Evolutionary conservation across 148 eudicot genomes (phyloP).

Genomic region (Cornus suecica): DNA sequence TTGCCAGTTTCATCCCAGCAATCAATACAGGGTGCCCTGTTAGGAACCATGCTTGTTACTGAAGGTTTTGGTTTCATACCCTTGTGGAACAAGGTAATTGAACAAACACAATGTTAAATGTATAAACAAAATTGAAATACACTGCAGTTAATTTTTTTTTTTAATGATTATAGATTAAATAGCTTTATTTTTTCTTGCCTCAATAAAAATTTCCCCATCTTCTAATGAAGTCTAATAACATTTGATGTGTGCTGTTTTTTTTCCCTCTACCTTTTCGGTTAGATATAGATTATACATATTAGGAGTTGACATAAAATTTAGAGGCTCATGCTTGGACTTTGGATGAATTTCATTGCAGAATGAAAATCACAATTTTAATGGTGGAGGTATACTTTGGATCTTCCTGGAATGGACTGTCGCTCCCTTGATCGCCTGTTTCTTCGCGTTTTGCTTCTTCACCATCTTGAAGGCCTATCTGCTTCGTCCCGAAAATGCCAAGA

Average conservation of each 20-base stretch:
- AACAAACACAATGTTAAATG: neutral
- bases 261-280: too few species aligned
- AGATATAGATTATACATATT: too few species aligned
- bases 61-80: conserved; percentile 9
- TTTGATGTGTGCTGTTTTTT: too few species aligned
- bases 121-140: neutral
- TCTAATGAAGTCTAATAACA: neutral
- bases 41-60: conserved; percentile 15
- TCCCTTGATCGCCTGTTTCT: neutral
- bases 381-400: conserved; percentile 1
- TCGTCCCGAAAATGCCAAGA: neutral
- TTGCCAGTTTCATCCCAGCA: conserved; percentile 12
- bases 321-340: neutral
- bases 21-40: conserved; percentile 14
- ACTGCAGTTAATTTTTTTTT: too few species aligned
- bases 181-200: neutral
- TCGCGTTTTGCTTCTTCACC: neutral
- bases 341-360: neutral
- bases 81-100: conserved; percentile 10
- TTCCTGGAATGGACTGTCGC: conserved; percentile 5
- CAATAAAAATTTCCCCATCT: neutral
- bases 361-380: conserved; percentile 10
- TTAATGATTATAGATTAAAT: too few species aligned
- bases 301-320: neutral
- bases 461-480: neutral